Percentiles rank a stretch among this genome's conserved stretches.
These are phyloP conservation scores for Pholiota adiposa DNA, from an alignment of 1,284 basidiomycete species.

Conservation along the genomic window DNA sequence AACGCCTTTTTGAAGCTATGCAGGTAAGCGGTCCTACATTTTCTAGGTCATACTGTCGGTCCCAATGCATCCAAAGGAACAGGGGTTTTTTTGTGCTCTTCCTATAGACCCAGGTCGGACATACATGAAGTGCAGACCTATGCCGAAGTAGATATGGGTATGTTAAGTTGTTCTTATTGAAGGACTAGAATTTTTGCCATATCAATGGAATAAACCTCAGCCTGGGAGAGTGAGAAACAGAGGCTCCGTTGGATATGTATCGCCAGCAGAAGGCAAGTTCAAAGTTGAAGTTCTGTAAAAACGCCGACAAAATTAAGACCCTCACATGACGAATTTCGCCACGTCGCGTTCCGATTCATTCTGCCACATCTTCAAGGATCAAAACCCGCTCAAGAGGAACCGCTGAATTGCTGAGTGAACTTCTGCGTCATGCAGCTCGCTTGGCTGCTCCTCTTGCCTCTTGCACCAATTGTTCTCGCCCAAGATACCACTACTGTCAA, in stretches of 20 bases:
- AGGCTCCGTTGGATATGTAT: no score
- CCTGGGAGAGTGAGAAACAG: no score
- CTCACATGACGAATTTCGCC: slow-evolving; percentile 8
- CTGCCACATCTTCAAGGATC: neutral
- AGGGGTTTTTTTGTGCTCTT: slow-evolving; percentile 76
- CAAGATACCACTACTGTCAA: slow-evolving; percentile 32
- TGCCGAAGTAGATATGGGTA: slow-evolving; percentile 51
- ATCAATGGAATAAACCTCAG: no score
- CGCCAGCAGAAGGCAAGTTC: no score
- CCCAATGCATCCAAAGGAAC: slow-evolving; percentile 39
- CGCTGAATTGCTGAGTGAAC: neutral
- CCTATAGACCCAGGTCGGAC: slow-evolving; percentile 75
- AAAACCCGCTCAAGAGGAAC: neutral
- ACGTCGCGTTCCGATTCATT: slow-evolving; percentile 7
- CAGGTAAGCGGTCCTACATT: slow-evolving; percentile 51
- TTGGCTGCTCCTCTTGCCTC: slow-evolving; percentile 35
- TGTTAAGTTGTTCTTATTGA: no score
- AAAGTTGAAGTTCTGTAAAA: neutral
- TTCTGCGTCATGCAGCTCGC: slow-evolving; percentile 29
- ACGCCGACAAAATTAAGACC: neutral
- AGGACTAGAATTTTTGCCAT: neutral
- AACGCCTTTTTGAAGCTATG: slow-evolving; percentile 76
- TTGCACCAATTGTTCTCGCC: slow-evolving; percentile 30
- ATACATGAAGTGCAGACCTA: slow-evolving; percentile 74
- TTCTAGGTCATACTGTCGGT: neutral